Percentiles rank a stretch among this genome's conserved stretches.
Evolutionary conservation across 768 basidiomycete genomes (phyloP).

Genomic region (Saitozyma podzolica): DNA sequence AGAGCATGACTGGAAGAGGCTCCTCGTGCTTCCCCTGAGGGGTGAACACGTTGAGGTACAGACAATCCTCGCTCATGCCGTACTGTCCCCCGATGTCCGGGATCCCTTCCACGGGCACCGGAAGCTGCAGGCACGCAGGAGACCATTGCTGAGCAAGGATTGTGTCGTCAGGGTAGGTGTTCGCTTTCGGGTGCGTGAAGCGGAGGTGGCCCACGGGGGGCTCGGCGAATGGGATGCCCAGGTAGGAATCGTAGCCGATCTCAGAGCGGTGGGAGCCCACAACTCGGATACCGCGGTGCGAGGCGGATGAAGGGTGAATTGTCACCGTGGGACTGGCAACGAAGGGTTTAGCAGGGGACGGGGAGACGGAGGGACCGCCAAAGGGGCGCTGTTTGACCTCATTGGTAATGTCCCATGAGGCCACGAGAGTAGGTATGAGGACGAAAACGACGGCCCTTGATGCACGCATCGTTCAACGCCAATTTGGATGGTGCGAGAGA

Average conservation of each 20-base stretch:
- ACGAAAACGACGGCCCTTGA: too few species aligned
- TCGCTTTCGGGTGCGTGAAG: constrained; percentile 32
- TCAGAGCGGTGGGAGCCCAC: constrained; percentile 20
- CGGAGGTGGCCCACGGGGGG: constrained; percentile 39
- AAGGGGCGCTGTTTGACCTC: too few species aligned
- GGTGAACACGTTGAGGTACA: constrained; percentile 2
- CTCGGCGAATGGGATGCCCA: constrained; percentile 47
- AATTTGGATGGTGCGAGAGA: too few species aligned
- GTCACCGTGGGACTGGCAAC: constrained; percentile 18
- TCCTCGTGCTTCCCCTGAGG: background rate
- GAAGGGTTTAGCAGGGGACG: background rate
- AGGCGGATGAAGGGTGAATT: constrained; percentile 27
- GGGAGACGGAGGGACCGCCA: background rate
- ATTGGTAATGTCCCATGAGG: too few species aligned
- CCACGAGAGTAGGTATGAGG: too few species aligned
- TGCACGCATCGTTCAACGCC: too few species aligned
- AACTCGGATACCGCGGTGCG: constrained; percentile 19
- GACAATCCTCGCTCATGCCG: constrained; percentile 1
- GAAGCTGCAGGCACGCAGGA: constrained; percentile 40
- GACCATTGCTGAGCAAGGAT: constrained; percentile 32
- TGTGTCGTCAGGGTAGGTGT: constrained; percentile 24
- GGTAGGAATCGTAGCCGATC: constrained; percentile 34
- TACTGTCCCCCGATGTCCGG: background rate
- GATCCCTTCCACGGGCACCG: background rate
- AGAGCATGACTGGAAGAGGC: too few species aligned